Conservation (phyloP, 2,329 filamentous ascomycete genomes). For the Diaporthe vexans region DNA sequence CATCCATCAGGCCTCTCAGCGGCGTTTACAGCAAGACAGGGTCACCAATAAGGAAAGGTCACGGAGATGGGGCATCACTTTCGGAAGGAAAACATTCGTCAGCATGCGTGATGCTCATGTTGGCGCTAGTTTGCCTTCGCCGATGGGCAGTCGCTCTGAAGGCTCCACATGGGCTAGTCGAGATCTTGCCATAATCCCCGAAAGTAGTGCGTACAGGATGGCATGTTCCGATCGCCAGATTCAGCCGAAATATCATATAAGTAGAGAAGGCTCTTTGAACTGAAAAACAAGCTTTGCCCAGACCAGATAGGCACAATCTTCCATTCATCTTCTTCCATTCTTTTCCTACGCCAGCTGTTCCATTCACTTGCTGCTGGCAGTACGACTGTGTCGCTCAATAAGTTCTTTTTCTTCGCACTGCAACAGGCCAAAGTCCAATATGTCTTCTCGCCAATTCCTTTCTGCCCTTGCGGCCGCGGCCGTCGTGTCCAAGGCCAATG, state of each 20-base stretch:
- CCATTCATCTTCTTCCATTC: not conserved
- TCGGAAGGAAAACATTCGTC: not conserved
- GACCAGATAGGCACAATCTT: not conserved
- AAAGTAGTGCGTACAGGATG: not conserved
- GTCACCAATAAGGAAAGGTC: not conserved
- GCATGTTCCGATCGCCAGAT: not conserved
- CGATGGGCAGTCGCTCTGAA: not conserved
- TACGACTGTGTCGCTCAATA: not conserved
- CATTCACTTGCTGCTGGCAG: conserved; percentile 38
- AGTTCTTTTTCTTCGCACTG: not conserved
- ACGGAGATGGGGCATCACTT: not conserved
- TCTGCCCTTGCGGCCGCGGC: conserved; percentile 33
- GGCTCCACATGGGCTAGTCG: not conserved
- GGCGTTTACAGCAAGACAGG: not conserved
- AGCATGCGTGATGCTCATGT: not conserved
- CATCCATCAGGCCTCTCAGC: not conserved
- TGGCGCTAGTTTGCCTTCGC: not conserved
- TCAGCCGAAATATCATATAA: not conserved
- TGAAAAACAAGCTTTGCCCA: not conserved
- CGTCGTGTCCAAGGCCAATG: conserved; percentile 44
- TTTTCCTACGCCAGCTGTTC: not conserved
- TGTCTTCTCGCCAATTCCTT: conserved; percentile 34
- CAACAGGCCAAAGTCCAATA: not conserved
- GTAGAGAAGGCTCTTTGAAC: not conserved
- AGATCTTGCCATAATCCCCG: not conserved